Base-by-base conservation (phyloP, 768 basidiomycete genomes). In the Naganishia antarctica region DNA sequence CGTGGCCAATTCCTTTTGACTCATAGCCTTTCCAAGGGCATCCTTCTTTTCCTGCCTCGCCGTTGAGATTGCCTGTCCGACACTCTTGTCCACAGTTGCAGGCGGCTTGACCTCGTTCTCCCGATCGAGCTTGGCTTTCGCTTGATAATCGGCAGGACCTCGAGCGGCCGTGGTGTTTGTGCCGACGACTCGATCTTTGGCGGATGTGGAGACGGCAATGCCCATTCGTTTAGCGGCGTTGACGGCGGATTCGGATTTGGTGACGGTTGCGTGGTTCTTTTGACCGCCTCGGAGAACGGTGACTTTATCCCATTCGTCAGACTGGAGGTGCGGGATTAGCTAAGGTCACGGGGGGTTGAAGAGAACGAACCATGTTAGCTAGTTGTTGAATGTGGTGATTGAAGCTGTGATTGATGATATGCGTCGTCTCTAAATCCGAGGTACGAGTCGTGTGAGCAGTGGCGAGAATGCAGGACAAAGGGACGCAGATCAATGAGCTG, bases 31-130 rank as follows among this genome's bases (percentile, higher is more conserved):
- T 45, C 78, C 78, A 28, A 76, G 74, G 6, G 73, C 68, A 65
- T 75, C 73, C 70, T 87, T 83, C 76, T 86, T 83, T 26, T 86
- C 90, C 80, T 83, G 80, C 63, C 93, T 88, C 45, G 85, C 89
- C 16, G 82, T 81, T 77, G 89, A 86, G 69, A 97, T 90, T 2
- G 91, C 89, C 85, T 90, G 71, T 66, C 72, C 69, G 40, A 78
- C 73, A 11, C 70, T 69, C 40, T 61, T 63, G 59, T 73, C 72
- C 68, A 97, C 80, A 79, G 91, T 94, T 60, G 87, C 70, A 49
- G 93, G 93, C 7, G 92, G 91, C 9, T 91, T 90, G 25, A 94
- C 91, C 73, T 94, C 92, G 76, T 97, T 93, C 71, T 96, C 91
- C 46, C 90, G 85, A 78, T 93, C 92, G 45, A 97, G 86, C 74